Percentiles rank a stretch among this genome's conserved stretches.
phyloP scores from a whole-genome alignment of 177 flowering plant genomes.

The Vitis hybrid region DNA sequence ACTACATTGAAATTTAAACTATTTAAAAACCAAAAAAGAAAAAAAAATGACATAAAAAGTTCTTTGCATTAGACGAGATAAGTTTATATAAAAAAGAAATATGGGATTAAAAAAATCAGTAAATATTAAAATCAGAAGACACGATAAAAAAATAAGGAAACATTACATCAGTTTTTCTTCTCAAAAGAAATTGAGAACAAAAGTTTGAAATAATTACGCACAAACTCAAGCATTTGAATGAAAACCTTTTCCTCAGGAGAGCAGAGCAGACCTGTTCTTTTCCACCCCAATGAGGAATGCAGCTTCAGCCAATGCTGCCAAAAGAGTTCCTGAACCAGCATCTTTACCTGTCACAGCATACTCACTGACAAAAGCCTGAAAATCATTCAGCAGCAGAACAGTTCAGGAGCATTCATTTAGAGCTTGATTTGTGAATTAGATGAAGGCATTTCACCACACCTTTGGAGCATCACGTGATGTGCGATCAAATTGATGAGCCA shows the following conservation, averaged over 20 bases:
- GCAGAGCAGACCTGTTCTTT: slow-evolving; percentile 63
- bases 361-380: slow-evolving; percentile 95
- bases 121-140: too few relatives aligned
- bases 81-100: too few relatives aligned
- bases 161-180: too few relatives aligned
- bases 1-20: too few relatives aligned
- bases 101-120: too few relatives aligned
- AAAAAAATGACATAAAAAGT: too few relatives aligned
- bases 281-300: slow-evolving; percentile 89
- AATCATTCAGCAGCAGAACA: background rate
- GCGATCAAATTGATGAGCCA: slow-evolving; percentile 53
- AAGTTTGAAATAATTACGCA: background rate
- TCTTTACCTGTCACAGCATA: slow-evolving; percentile 91
- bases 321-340: slow-evolving; percentile 79
- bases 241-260: background rate
- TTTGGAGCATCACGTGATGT: slow-evolving; percentile 78
- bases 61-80: too few relatives aligned
- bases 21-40: too few relatives aligned
- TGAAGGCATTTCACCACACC: slow-evolving; percentile 37
- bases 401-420: background rate
- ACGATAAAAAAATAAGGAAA: too few relatives aligned
- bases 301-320: slow-evolving; percentile 88
- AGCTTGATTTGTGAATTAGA: background rate
- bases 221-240: background rate
- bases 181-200: background rate